Percentiles rank a stretch among this genome's conserved stretches.
phyloP scores from a whole-genome alignment of 306 rosid species.

The Prinsepia uniflora region DNA sequence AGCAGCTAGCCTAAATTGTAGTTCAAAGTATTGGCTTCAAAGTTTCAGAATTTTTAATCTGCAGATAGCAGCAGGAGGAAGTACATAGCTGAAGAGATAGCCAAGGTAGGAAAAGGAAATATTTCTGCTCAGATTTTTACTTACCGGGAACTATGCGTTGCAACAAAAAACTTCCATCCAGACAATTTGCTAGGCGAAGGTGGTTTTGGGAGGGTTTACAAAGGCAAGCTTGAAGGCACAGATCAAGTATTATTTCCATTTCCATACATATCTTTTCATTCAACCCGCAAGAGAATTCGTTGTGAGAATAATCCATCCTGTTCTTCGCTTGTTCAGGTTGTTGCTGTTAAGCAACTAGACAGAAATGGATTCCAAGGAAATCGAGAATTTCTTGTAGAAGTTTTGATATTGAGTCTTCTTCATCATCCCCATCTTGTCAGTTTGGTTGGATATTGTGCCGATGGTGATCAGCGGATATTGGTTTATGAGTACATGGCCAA shows the following conservation, averaged over 20 bases:
- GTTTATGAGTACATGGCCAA: conserved; percentile 80
- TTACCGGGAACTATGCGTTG: conserved; percentile 60
- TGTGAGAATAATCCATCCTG: neutral
- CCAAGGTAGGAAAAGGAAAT: conserved; percentile 64
- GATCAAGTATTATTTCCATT: conserved; percentile 44
- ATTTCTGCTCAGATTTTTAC: conserved; percentile 51
- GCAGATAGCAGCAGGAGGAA: conserved; percentile 47
- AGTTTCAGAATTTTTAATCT: conserved; percentile 5
- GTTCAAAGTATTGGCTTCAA: neutral
- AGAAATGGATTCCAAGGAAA: conserved; percentile 93
- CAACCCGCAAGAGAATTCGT: too few species aligned
- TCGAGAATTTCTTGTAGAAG: conserved; percentile 88
- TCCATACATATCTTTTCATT: conserved; percentile 4
- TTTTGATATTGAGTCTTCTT: conserved; percentile 83
- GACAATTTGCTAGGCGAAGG: conserved; percentile 81
- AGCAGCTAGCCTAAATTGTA: neutral
- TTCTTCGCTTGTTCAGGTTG: conserved; percentile 45
- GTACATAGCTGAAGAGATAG: conserved; percentile 52
- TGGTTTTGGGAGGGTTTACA: conserved; percentile 85
- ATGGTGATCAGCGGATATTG: conserved; percentile 75
- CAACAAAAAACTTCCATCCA: conserved; percentile 64
- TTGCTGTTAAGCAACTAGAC: conserved; percentile 90
- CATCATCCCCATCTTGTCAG: conserved; percentile 78
- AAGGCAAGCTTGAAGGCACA: conserved; percentile 48
- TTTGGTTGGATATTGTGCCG: conserved; percentile 84